A percentile compares a stretch with the other conserved stretches of the same genome.
phyloP scores from a whole-genome alignment of 1,139 yeast species.

The Debaryomycetaceae sp. region DNA sequence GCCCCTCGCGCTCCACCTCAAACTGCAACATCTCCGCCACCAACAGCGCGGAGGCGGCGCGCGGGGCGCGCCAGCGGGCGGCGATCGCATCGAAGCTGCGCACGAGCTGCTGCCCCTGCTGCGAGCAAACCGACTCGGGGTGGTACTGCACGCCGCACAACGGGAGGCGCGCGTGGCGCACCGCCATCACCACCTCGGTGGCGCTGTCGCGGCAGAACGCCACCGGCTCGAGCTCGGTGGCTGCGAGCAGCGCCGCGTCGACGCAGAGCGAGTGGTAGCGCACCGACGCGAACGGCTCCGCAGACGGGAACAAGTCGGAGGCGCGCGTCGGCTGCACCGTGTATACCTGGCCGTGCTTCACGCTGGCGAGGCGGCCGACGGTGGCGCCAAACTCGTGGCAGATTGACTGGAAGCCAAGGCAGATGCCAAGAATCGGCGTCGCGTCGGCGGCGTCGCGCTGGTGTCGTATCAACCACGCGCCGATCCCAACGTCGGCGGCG shows the following conservation, averaged over 20 bases:
- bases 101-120: conserved; percentile 55
- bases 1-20: no score
- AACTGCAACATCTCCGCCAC: no score
- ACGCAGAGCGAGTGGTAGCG: conserved; percentile 87
- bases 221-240: conserved; percentile 43
- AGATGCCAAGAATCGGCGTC: conserved; percentile 78
- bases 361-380: conserved; percentile 49
- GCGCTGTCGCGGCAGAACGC: conserved; percentile 43
- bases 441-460: conserved; percentile 19
- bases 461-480: conserved; percentile 54
- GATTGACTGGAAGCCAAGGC: conserved; percentile 87
- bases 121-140: conserved; percentile 91
- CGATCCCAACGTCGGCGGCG: conserved; percentile 66
- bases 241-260: conserved; percentile 16
- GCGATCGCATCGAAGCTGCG: conserved; percentile 62
- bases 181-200: conserved; percentile 70
- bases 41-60: no score
- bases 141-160: conserved; percentile 96
- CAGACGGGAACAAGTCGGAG: conserved; percentile 33
- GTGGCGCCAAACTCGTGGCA: conserved; percentile 62
- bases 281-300: conserved; percentile 56
- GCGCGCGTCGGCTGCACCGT: conserved; percentile 32
- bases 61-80: no score
- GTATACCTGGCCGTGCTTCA: conserved; percentile 86
- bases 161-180: conserved; percentile 54